phyloP scores from a whole-genome alignment of 164 flowering plant genomes.

The Buxus sempervirens region DNA sequence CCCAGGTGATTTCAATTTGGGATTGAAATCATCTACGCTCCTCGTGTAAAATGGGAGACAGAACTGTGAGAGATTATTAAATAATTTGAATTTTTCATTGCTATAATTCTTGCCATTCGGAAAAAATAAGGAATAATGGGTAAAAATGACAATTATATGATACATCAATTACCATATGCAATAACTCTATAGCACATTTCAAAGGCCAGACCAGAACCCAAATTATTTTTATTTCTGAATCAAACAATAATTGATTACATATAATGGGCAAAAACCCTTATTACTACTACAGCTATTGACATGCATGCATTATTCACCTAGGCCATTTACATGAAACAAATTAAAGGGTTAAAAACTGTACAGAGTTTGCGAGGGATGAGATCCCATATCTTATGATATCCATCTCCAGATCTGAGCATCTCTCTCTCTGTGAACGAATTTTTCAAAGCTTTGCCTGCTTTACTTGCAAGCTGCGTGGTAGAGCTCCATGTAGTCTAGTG shows the following conservation, averaged over 20 bases:
- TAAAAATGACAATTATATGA: no score
- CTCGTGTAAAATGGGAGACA: no score
- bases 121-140: no score
- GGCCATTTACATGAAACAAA: constrained; percentile 3
- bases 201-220: neutral
- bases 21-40: no score
- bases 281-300: no score
- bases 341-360: constrained; percentile 5
- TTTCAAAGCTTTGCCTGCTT: constrained; percentile 2
- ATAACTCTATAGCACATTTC: no score
- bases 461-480: constrained; percentile 80
- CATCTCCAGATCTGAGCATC: neutral
- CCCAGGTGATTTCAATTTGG: no score
- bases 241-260: neutral
- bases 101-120: no score
- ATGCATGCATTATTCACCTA: neutral
- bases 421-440: neutral
- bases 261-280: neutral
- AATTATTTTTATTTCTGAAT: constrained; percentile 7
- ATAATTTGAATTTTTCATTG: no score
- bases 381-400: constrained; percentile 23
- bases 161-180: no score
- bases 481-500: constrained; percentile 92
- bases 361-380: neutral
- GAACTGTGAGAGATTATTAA: no score